Percentiles rank a stretch among this genome's conserved stretches.
These are phyloP conservation scores for Xylaria telfairii DNA, from an alignment of 495 filamentous ascomycete genomes.

Conservation along the genomic window DNA sequence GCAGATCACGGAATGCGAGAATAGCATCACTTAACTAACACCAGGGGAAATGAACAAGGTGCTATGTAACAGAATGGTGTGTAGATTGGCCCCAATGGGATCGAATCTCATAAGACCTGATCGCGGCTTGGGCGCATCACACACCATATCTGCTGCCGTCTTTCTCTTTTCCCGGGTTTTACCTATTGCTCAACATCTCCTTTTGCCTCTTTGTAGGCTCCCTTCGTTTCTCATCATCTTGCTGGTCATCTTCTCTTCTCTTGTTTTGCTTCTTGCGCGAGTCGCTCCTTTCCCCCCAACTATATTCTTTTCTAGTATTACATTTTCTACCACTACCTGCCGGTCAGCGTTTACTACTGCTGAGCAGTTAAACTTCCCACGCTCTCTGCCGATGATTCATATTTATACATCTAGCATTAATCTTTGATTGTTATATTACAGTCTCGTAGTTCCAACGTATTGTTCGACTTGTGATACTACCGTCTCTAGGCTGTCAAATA, in stretches of 20 bases:
- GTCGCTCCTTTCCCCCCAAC: constrained; percentile 25
- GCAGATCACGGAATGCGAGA: constrained; percentile 21
- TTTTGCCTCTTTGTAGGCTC: constrained; percentile 19
- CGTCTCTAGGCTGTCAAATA: background rate
- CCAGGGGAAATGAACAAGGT: constrained; percentile 7
- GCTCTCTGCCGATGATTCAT: constrained; percentile 24
- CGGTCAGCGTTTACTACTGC: constrained; percentile 37
- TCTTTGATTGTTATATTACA: constrained; percentile 14
- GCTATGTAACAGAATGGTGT: background rate
- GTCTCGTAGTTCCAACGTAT: background rate
- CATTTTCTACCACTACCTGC: constrained; percentile 23
- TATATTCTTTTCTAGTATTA: background rate
- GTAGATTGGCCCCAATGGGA: background rate
- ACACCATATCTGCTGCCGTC: background rate
- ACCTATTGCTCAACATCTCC: constrained; percentile 23
- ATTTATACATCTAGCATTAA: constrained; percentile 13
- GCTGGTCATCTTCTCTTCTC: constrained; percentile 25
- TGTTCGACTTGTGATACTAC: too few species aligned
- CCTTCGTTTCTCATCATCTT: constrained; percentile 24
- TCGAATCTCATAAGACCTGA: constrained; percentile 8
- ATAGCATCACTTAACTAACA: constrained; percentile 4
- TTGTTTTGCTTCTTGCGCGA: constrained; percentile 23
- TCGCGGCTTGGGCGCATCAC: constrained; percentile 5
- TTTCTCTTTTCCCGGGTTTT: constrained; percentile 20
- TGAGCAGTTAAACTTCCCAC: constrained; percentile 33